Conservation (phyloP, 1,284 basidiomycete species). For the Cystobasidium slooffiae region DNA sequence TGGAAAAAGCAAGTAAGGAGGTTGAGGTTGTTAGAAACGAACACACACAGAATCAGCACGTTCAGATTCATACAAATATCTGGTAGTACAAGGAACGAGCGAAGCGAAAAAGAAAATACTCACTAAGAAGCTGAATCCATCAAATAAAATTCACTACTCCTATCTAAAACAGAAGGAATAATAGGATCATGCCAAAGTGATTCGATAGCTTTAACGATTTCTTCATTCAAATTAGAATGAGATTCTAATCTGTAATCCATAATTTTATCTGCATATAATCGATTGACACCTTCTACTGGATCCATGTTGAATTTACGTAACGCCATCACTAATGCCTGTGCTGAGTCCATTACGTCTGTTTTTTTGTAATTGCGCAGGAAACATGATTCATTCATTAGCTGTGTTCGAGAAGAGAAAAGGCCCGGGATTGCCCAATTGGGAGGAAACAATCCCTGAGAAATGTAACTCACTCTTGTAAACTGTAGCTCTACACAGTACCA, state of each 20-base stretch:
- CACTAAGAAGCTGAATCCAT: conserved; percentile 95
- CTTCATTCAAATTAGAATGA: conserved; percentile 51
- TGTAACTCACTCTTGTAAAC: conserved; percentile 60
- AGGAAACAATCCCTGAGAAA: background rate
- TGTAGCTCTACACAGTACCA: conserved; percentile 75
- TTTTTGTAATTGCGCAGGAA: background rate
- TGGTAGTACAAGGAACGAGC: too few relatives aligned
- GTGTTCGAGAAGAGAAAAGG: background rate
- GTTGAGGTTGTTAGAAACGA: too few relatives aligned
- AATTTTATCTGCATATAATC: conserved; percentile 61
- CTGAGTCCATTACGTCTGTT: conserved; percentile 75
- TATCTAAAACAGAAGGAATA: conserved; percentile 83
- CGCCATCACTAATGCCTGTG: conserved; percentile 84
- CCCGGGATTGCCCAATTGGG: background rate
- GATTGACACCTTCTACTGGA: conserved; percentile 74
- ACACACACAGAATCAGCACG: too few relatives aligned
- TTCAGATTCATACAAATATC: too few relatives aligned
- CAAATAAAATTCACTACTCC: conserved; percentile 85
- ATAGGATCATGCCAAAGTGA: conserved; percentile 85
- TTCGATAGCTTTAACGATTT: conserved; percentile 57
- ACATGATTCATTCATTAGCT: background rate
- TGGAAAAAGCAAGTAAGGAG: too few relatives aligned
- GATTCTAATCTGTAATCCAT: conserved; percentile 60
- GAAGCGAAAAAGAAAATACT: conserved; percentile 56
- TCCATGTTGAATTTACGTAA: conserved; percentile 88